These are phyloP conservation scores for Amanita molliuscula DNA, from an alignment of 768 basidiomycete genomes.

Conservation along the genomic window DNA sequence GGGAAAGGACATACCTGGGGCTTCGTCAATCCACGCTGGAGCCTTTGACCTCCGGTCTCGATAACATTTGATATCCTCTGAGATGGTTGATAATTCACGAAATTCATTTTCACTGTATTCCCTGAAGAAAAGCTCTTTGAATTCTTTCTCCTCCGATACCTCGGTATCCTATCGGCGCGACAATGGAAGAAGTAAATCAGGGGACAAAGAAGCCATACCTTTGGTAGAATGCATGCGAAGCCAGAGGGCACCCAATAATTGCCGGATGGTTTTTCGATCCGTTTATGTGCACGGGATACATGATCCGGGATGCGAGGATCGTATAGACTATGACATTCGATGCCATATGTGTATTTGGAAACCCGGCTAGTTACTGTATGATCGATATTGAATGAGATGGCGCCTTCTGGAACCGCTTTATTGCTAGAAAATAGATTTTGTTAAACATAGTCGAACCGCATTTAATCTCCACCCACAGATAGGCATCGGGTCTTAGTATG, in stretches of 20 bases:
- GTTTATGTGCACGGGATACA: not conserved
- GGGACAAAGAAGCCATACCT: not conserved
- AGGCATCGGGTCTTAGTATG: slow-evolving; percentile 32
- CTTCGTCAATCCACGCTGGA: slow-evolving; percentile 15
- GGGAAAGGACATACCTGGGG: slow-evolving; percentile 9
- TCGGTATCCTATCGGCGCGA: slow-evolving; percentile 10
- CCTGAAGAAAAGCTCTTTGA: slow-evolving; percentile 8
- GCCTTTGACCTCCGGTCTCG: slow-evolving; percentile 8
- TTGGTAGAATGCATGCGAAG: slow-evolving; percentile 10
- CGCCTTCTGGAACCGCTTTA: slow-evolving; percentile 17
- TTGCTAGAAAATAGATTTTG: slow-evolving; percentile 8
- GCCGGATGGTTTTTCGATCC: slow-evolving; percentile 2
- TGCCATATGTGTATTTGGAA: slow-evolving; percentile 11
- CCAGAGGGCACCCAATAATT: not conserved
- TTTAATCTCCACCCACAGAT: slow-evolving; percentile 26
- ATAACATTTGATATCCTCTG: slow-evolving; percentile 11
- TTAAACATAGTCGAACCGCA: not conserved
- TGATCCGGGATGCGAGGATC: slow-evolving; percentile 8
- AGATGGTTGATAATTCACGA: slow-evolving; percentile 4
- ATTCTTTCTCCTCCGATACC: slow-evolving; percentile 16
- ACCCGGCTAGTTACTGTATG: slow-evolving; percentile 12
- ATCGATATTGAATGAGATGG: slow-evolving; percentile 15
- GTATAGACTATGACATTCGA: slow-evolving; percentile 3
- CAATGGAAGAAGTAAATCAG: not conserved
- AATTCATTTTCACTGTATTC: slow-evolving; percentile 6